Percentiles rank a stretch among this genome's conserved stretches.
Conservation (phyloP, 2,329 filamentous ascomycete species). For the Knoxdaviesia capensis region DNA sequence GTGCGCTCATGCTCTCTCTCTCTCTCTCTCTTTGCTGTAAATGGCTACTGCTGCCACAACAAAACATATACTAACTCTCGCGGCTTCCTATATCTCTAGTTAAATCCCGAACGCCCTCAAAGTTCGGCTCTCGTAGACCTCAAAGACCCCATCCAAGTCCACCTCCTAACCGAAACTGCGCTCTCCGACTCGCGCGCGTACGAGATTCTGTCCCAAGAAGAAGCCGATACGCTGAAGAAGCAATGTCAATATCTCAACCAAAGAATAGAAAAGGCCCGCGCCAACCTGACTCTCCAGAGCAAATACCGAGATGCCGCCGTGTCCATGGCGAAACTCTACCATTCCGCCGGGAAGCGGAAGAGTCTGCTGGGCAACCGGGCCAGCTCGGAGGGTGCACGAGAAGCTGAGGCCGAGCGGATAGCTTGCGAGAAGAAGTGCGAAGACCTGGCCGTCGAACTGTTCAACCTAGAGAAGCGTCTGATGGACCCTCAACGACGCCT, state of each 20-base stretch:
- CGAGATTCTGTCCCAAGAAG: constrained; percentile 73
- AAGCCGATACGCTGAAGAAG: constrained; percentile 82
- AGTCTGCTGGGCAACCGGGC: constrained; percentile 29
- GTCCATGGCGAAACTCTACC: constrained; percentile 67
- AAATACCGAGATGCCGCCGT: constrained; percentile 89
- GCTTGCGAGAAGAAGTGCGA: constrained; percentile 67
- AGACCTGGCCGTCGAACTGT: constrained; percentile 62
- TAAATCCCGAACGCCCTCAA: constrained; percentile 28
- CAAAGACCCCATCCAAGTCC: constrained; percentile 62
- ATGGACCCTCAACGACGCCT: constrained; percentile 58
- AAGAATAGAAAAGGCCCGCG: constrained; percentile 62
- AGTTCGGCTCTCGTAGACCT: constrained; percentile 39
- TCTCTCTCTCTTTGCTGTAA: not conserved
- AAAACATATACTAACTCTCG: not conserved
- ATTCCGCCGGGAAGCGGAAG: constrained; percentile 31
- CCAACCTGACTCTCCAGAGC: constrained; percentile 72
- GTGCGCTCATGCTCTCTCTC: constrained; percentile 20
- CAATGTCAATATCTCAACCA: constrained; percentile 52
- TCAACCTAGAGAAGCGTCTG: constrained; percentile 55
- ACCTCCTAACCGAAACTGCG: constrained; percentile 83
- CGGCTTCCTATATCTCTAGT: constrained; percentile 15
- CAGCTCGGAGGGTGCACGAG: constrained; percentile 27
- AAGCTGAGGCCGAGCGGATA: constrained; percentile 56
- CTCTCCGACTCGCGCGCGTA: constrained; percentile 73
- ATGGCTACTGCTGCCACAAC: not conserved